A percentile compares a stretch with the other conserved stretches of the same genome.
Evolutionary conservation across 2,329 filamentous ascomycete species (phyloP).

Genomic region (Endocalyx cinctus): DNA sequence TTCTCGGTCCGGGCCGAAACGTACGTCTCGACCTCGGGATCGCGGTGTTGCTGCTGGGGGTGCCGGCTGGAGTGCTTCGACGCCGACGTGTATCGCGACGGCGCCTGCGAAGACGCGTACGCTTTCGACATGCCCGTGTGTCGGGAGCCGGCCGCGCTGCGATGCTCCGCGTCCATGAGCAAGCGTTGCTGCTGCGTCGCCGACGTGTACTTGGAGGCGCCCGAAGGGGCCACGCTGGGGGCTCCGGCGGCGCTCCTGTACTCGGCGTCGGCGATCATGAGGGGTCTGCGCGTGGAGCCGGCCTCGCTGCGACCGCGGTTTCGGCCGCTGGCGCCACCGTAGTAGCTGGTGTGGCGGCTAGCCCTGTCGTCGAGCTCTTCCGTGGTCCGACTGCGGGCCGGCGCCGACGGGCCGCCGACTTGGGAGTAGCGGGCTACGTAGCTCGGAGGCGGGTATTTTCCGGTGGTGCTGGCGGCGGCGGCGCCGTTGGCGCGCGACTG

Average conservation of each 20-base stretch:
- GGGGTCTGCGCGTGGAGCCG: slow-evolving; percentile 28
- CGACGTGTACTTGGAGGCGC: slow-evolving; percentile 30
- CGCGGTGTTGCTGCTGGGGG: slow-evolving; percentile 13
- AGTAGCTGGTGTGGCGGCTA: slow-evolving; percentile 36
- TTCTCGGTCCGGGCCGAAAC: slow-evolving; percentile 38
- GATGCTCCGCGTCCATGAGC: slow-evolving; percentile 13
- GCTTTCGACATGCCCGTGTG: background rate
- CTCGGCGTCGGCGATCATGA: slow-evolving; percentile 38
- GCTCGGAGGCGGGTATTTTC: slow-evolving; percentile 30
- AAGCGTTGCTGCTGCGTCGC: slow-evolving; percentile 19
- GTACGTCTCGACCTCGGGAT: slow-evolving; percentile 39
- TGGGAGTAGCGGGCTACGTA: slow-evolving; percentile 34
- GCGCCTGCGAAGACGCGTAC: slow-evolving; percentile 19
- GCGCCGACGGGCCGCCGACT: slow-evolving; percentile 14
- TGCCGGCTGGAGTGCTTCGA: slow-evolving; percentile 13
- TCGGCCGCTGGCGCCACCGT: slow-evolving; percentile 27
- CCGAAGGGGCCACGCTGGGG: background rate
- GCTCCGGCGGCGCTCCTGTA: slow-evolving; percentile 32
- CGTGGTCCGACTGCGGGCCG: slow-evolving; percentile 21
- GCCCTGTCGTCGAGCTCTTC: slow-evolving; percentile 37
- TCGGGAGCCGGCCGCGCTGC: slow-evolving; percentile 5
- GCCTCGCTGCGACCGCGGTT: slow-evolving; percentile 39
- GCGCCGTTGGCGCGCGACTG: too few relatives aligned
- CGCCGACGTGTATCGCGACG: slow-evolving; percentile 14
- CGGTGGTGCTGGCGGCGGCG: slow-evolving; percentile 24